phyloP scores from a whole-genome alignment of 495 filamentous ascomycete species.

The Lasiosphaeris hirsuta region DNA sequence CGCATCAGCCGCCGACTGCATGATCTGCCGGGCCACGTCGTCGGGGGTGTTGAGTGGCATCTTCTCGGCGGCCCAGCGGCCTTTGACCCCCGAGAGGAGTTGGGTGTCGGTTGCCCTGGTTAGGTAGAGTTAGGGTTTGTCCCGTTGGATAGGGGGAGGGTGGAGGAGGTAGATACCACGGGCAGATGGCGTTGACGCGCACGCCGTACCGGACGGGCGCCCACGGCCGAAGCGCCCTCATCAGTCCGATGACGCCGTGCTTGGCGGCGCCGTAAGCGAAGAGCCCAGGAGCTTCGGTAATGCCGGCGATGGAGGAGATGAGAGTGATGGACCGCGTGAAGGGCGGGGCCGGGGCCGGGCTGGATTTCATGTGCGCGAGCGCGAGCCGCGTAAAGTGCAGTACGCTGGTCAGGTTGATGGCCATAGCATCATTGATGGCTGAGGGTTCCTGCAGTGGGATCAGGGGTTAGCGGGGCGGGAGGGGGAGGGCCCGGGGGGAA shows the following conservation, averaged over 20 bases:
- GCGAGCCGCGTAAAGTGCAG: conserved; percentile 20
- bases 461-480: no score
- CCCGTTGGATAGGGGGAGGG: neutral
- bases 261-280: conserved; percentile 50
- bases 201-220: conserved; percentile 39
- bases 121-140: neutral
- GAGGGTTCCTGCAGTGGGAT: conserved; percentile 21
- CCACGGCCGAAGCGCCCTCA: conserved; percentile 45
- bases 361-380: conserved; percentile 20
- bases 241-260: conserved; percentile 49
- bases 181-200: conserved; percentile 53
- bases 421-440: conserved; percentile 9
- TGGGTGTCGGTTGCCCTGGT: conserved; percentile 36
- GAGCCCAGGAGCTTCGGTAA: conserved; percentile 23
- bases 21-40: conserved; percentile 44
- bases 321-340: conserved; percentile 15
- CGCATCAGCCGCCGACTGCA: conserved; percentile 36
- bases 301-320: conserved; percentile 24
- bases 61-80: conserved; percentile 41
- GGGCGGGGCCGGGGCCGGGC: neutral
- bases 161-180: conserved; percentile 38
- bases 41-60: conserved; percentile 45
- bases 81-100: conserved; percentile 40
- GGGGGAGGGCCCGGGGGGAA: neutral
- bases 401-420: conserved; percentile 23